A percentile compares a stretch with the other conserved stretches of the same genome.
These are phyloP conservation scores for Irpex sp. DNA, from an alignment of 1,284 basidiomycete genomes.

Conservation along the genomic window DNA sequence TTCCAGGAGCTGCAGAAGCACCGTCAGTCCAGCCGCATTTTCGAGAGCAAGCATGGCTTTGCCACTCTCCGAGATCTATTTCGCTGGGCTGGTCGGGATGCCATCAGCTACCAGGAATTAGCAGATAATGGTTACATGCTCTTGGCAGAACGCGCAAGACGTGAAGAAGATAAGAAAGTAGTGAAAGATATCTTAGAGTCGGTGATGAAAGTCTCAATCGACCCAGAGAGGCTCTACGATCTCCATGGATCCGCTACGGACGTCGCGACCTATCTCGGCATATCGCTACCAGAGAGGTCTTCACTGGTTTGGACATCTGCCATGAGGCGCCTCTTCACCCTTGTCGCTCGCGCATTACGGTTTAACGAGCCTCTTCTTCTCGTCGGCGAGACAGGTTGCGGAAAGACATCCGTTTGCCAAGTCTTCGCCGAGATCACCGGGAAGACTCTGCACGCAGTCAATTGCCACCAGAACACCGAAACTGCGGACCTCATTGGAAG, in stretches of 20 bases:
- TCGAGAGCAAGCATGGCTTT: conserved; percentile 97
- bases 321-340: conserved; percentile 87
- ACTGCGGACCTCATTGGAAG: conserved; percentile 96
- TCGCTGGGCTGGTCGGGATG: conserved; percentile 92
- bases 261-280: conserved; percentile 49
- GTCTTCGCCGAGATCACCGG: conserved; percentile 72
- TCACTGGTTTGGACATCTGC: conserved; percentile 88
- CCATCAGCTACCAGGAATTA: conserved; percentile 87
- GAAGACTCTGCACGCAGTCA: conserved; percentile 74
- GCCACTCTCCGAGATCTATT: conserved; percentile 97
- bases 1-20: conserved; percentile 94
- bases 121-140: conserved; percentile 99
- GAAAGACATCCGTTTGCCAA: conserved; percentile 97
- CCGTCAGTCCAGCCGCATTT: conserved; percentile 87
- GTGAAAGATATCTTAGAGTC: conserved; percentile 94
- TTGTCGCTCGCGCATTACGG: conserved; percentile 80
- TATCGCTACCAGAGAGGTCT: conserved; percentile 46
- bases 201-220: conserved; percentile 86
- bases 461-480: conserved; percentile 99
- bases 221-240: conserved; percentile 68
- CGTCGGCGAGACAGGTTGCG: conserved; percentile 98
- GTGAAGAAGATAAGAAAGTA: conserved; percentile 80
- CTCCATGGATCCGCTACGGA: conserved; percentile 48
- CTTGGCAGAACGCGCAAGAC: conserved; percentile 87
- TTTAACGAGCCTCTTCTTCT: conserved; percentile 95